Base-by-base conservation (phyloP, 1,284 basidiomycete genomes). In the Porogramme epimiltina region DNA sequence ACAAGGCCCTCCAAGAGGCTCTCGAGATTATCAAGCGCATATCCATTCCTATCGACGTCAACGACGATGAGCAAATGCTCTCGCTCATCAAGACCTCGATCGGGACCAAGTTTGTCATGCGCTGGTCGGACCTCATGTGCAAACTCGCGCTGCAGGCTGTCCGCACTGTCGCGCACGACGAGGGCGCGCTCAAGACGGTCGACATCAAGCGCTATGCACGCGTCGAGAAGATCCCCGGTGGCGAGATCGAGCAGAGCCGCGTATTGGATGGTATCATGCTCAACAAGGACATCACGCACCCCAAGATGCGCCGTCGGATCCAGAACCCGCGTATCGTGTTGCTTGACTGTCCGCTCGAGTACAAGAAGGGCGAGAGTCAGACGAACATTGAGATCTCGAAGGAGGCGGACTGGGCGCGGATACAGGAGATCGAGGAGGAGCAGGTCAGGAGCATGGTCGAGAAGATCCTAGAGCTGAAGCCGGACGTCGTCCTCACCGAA, bases 211-310 rank as follows among this genome's bases (percentile, higher is more conserved):
- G 96, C 28, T 98, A 99, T 69, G 95, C 95, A 2, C 84, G 95
- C 26, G 93, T 99, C 5, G 96, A 99, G 74, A 99, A 99, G 76
- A 82, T 99, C 4, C 94, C 95, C 2, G 96, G 96, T 20, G 96
- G 95, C 20, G 95, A 96, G 74, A 98, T 99, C 65, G 97, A 99
- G 74, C 84, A 96, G 55, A 93, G 89, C 60, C 73, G 77, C 51
- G 96, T 99, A 1, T 73, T 99, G 55, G 85, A 82, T 55, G 95
- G 96, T 47, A 89, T 99, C 54, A 95, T 99, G 89, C 73, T 99
- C 66, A 98, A 98, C 85, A 99, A 99, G 80, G 96, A 99, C 70
- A 92, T 99, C 62, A 98, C 95, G 0, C 97, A 99, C 72, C 95
- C 96, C 23, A 91, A 93, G 67, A 99, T 98, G 96, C 80, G 95